Base-by-base conservation (phyloP, 495 filamentous ascomycete genomes). In the Haplographium delicatum region DNA sequence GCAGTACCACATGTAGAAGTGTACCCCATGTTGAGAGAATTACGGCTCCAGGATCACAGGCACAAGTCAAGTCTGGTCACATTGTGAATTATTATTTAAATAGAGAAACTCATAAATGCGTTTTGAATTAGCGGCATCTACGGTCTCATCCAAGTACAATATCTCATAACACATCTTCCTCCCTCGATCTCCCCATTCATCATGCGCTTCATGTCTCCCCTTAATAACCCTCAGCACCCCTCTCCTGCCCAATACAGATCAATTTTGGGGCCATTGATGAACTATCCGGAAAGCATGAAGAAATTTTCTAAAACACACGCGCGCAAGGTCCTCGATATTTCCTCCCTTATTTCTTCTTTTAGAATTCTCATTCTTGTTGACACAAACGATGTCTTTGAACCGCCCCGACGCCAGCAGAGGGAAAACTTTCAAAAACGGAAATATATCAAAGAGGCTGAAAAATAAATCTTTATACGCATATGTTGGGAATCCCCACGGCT, bases 341-440 rank as follows among this genome's bases (percentile, higher is more conserved):
- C 30, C 16, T 25, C 34, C 23, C 4, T 37, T 31, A 37, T 48
- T 20, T 22, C 4, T 10, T 35, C 5, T 4, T 10, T n/a, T n/a
- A n/a, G n/a, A n/a, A 18, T 31, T 27, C 25, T 15, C 23, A 27
- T 23, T 16, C 34, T 37, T 41, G 34, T 41, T 40, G 28, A 11
- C 22, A 35, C 35, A n/a, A 30, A 33, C 11, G 24, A 38, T 45
- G 42, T 35, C 18, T 18, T 34, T 20, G n/a, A n/a, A n/a, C n/a
- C n/a, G n/a, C 43, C 51, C 39, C 2, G 50, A 55, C 52, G 52
- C 52, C 52, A 43, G 35, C 6, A 39, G 15, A 39, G 15, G 11
- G 4, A 3, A 38, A 39, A 5, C 6, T 31, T n/a, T n/a, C n/a
- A n/a, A n/a, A n/a, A 37, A 53, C 31, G 3, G 6, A 42, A 47